Evolutionary conservation across 1,139 yeast species (phyloP), one percentile per base, ranked within the genome.

Genomic region (Candida buenavistaensis): DNA sequence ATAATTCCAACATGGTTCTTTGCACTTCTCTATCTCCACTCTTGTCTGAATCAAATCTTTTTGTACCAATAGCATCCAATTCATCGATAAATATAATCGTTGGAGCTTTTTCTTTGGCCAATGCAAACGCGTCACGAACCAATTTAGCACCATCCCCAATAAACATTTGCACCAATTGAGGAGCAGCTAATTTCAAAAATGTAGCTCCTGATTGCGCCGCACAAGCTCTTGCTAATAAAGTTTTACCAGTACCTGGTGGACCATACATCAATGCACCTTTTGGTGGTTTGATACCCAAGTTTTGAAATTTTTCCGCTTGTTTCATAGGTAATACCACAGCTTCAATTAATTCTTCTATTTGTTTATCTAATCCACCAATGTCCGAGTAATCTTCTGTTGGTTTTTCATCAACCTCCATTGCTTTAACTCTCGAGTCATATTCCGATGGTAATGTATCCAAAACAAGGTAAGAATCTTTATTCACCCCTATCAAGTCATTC

Each of bases 141-240:
- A 92, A 74, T 63, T 92, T 92, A 39, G 98, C 98, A 63, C 98
- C 98, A 60, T 92, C 99, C 55, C 99, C 99, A 59, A 94, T 94
- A 55, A 90, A 94, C 98, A 92, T 92, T 60, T 94, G 98, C 30
- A 92, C 98, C 50, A 92, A 78, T 62, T 94, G 98, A 13, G 99
- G 98, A 33, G 97, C 99, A 0, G 98, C 97, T 45, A 94, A 73
- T 57, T 92, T 92, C 55, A 92, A 72, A 59, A 92, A 92, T 0
- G 98, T 92, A n/a, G 98, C 98, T 42, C 94, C 95, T 0, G 96
- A 86, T 62, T 92, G 97, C 5, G 98, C 98, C 10, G 99, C 99
- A 77, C 98, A 92, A 2, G 98, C 98, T 59, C 98, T 79, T 5
- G 99, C 99, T 48, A 92, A 73, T 45, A 92, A 72, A 1, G 98